A percentile compares a stretch with the other conserved stretches of the same genome.
Evolutionary conservation across 1,139 yeast species (phyloP).

Genomic region (Magnusiomyces magnusii): DNA sequence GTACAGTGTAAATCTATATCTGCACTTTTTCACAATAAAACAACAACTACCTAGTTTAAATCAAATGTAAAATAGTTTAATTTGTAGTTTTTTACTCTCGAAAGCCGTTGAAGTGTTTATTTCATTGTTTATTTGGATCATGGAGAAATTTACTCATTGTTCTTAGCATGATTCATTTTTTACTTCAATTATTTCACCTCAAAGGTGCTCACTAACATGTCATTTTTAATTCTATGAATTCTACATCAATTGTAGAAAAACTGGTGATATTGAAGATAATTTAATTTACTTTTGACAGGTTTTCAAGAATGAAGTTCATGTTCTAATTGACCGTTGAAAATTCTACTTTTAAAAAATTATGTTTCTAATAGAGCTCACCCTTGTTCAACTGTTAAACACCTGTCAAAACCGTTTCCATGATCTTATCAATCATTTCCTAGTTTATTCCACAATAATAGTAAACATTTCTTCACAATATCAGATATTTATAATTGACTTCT

Average conservation of each 20-base stretch:
- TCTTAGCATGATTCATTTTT: background rate
- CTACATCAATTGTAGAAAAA: background rate
- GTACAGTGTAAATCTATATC: background rate
- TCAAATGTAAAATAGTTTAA: background rate
- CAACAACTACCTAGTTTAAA: background rate
- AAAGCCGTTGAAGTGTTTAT: background rate
- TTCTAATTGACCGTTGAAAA: background rate
- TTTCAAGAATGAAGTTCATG: too few species aligned
- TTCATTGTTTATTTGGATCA: background rate
- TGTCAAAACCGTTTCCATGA: too few species aligned
- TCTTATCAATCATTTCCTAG: too few species aligned
- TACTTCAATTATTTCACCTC: background rate
- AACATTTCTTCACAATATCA: too few species aligned
- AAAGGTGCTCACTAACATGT: background rate
- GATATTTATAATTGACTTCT: too few species aligned
- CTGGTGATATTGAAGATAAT: background rate
- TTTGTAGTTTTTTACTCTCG: background rate
- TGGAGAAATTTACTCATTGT: background rate
- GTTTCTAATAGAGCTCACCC: too few species aligned
- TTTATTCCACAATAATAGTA: too few species aligned
- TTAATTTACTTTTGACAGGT: background rate
- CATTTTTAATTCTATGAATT: background rate
- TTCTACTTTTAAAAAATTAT: too few species aligned
- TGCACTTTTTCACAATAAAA: background rate
- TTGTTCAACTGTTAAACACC: too few species aligned